These are phyloP conservation scores for Phytophthora agathidicida DNA, from an alignment of 352 stramenopile genomes.

Conservation along the genomic window DNA sequence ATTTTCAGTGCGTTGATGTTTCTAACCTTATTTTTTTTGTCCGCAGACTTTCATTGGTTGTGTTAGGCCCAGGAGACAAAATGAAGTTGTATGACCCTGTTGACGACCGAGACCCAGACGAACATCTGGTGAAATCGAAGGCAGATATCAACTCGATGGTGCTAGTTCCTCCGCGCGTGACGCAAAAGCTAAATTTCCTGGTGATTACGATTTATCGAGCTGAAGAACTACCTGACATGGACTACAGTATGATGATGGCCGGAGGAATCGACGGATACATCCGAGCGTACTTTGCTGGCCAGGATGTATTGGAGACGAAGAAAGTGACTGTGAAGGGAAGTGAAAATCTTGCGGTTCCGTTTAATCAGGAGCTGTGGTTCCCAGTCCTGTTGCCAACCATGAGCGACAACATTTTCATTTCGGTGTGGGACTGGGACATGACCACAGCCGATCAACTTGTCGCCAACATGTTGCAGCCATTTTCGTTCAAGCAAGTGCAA, in stretches of 20 bases:
- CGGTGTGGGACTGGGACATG: conserved; percentile 84
- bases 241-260: conserved; percentile 65
- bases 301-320: conserved; percentile 72
- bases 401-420: conserved; percentile 85
- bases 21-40: conserved; percentile 9
- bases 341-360: conserved; percentile 44
- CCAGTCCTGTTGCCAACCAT: conserved; percentile 82
- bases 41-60: conserved; percentile 80
- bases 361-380: conserved; percentile 90
- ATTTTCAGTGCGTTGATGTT: not conserved
- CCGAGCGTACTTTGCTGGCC: conserved; percentile 73
- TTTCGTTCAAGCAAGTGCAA: conserved; percentile 79
- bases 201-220: conserved; percentile 81
- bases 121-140: conserved; percentile 49
- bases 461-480: conserved; percentile 63
- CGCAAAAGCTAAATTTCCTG: conserved; percentile 73
- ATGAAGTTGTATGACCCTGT: conserved; percentile 62
- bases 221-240: conserved; percentile 87
- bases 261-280: conserved; percentile 88
- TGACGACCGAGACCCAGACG: conserved; percentile 46
- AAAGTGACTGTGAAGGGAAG: conserved; percentile 73
- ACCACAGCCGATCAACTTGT: conserved; percentile 72
- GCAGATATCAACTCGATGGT: conserved; percentile 84
- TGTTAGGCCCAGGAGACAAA: conserved; percentile 87
- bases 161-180: conserved; percentile 78